Base-by-base conservation (phyloP, 192 early-diverging fungal genomes). In the Backusella circina region DNA sequence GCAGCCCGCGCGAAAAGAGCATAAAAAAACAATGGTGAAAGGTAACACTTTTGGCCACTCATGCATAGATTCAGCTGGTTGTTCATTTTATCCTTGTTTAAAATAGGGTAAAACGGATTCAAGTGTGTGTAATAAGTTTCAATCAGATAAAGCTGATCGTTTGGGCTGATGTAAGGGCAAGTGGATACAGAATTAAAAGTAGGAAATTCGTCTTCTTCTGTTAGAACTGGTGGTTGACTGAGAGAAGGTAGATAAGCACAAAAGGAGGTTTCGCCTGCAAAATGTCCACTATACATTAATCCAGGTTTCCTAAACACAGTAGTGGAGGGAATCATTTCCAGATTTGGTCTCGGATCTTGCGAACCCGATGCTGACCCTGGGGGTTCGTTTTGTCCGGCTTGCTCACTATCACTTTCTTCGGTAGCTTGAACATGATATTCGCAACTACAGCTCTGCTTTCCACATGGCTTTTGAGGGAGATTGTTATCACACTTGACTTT, bases 51-150 rank as follows among this genome's bases (percentile, higher is more conserved):
- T 9, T 72, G 31, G 10, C 44, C 26, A 13, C 23, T 23, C n/a
- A 41, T 28, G 6, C 26, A 35, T 38, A 47, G 15, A 41, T 70
- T 26, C 9, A 79, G 74, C 10, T 79, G 77, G 1, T 23, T 35
- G 32, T 51, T 70, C 54, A 84, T 67, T 31, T 75, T 32, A 13
- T n/a, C 41, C 31, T 79, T 79, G 57, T 57, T 73, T 8, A 82
- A 61, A 8, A 84, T 79, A 3, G 83, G 83, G 30, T 75, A 75
- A 37, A 76, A 79, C 8, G 75, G 65, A 69, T 84, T 79, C 36
- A 82, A 39, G 72, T 82, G 66, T 0, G 41, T 64, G 51, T 78
- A 79, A 75, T 79, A 84, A 5, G 84, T 32, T 28, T 84, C 47
- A 51, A 82, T 75, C 21, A 81, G 39, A 68, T 77, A 65, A 23